phyloP scores from a whole-genome alignment of 2,329 filamentous ascomycete genomes.

The Penicillium sp. region DNA sequence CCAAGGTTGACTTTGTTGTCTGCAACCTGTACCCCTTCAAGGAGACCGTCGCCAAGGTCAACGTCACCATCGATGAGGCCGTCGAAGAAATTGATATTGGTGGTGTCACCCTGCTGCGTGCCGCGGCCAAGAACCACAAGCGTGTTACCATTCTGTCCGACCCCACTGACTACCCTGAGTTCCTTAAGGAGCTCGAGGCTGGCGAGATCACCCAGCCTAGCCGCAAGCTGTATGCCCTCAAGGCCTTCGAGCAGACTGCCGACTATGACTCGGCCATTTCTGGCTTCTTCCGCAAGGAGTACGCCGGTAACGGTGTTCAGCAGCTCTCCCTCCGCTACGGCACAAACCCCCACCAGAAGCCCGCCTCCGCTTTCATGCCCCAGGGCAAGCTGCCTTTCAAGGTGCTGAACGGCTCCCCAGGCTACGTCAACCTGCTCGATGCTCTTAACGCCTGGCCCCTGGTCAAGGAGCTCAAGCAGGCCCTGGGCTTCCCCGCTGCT shows the following conservation, averaged over 20 bases:
- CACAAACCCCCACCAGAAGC: slow-evolving; percentile 98
- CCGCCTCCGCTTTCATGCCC: slow-evolving; percentile 79
- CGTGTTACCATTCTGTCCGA: slow-evolving; percentile 96
- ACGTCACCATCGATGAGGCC: slow-evolving; percentile 93
- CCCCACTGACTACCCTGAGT: slow-evolving; percentile 89
- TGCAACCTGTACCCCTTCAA: slow-evolving; percentile 99
- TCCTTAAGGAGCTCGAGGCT: slow-evolving; percentile 84
- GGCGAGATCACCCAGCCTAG: slow-evolving; percentile 84
- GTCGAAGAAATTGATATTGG: slow-evolving; percentile 99
- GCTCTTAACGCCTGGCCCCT: slow-evolving; percentile 95
- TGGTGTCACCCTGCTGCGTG: slow-evolving; percentile 92
- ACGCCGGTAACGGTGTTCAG: slow-evolving; percentile 82
- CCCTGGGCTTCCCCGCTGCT: slow-evolving; percentile 84
- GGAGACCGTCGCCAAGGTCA: slow-evolving; percentile 94
- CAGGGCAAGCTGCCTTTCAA: slow-evolving; percentile 87
- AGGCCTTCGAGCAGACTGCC: slow-evolving; percentile 97
- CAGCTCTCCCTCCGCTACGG: slow-evolving; percentile 89
- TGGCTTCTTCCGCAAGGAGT: slow-evolving; percentile 97
- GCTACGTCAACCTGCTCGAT: slow-evolving; percentile 97
- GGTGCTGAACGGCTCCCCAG: slow-evolving; percentile 84
- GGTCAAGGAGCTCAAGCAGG: slow-evolving; percentile 92
- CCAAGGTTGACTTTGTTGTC: slow-evolving; percentile 93
- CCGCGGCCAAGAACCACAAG: slow-evolving; percentile 96
- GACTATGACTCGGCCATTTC: slow-evolving; percentile 96
- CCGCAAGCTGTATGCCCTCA: slow-evolving; percentile 88